Percentiles rank a stretch among this genome's conserved stretches.
These are phyloP conservation scores for Leptomonas seymouri DNA, from an alignment of 208 protist genomes.

Conservation along the genomic window DNA sequence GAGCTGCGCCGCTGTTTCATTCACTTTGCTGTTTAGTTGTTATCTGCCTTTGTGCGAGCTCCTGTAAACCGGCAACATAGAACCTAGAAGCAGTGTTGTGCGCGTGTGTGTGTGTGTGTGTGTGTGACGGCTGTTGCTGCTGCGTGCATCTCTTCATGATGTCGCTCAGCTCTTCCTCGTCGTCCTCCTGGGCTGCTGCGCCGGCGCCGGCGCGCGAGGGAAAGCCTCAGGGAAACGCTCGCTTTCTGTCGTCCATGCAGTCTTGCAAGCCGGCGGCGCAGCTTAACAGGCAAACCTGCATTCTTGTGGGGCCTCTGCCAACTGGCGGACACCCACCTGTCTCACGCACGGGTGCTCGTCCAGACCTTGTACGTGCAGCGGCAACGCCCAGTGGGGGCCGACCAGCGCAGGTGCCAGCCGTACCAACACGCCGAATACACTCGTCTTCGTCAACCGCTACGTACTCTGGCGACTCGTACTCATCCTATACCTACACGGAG, in stretches of 20 bases:
- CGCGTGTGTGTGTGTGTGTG: no score
- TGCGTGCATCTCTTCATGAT: no score
- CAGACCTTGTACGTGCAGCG: no score
- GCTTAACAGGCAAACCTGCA: not conserved
- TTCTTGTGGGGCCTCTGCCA: slow-evolving; percentile 3
- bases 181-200: not conserved
- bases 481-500: not conserved
- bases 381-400: no score
- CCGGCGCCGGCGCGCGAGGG: not conserved
- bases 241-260: slow-evolving; percentile 3
- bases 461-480: no score
- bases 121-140: no score
- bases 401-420: not conserved
- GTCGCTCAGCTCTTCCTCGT: slow-evolving; percentile 3
- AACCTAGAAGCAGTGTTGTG: not conserved
- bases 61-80: no score
- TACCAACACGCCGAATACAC: not conserved
- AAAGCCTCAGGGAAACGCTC: slow-evolving; percentile 1
- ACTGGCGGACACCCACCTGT: no score
- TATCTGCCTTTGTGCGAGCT: slow-evolving; percentile 11
- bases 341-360: no score
- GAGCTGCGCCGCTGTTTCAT: no score
- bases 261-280: not conserved
- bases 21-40: not conserved
- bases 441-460: slow-evolving; percentile 6